Evolutionary conservation across 2,329 filamentous ascomycete genomes (phyloP).

Genomic region (Alternaria ethzedia): DNA sequence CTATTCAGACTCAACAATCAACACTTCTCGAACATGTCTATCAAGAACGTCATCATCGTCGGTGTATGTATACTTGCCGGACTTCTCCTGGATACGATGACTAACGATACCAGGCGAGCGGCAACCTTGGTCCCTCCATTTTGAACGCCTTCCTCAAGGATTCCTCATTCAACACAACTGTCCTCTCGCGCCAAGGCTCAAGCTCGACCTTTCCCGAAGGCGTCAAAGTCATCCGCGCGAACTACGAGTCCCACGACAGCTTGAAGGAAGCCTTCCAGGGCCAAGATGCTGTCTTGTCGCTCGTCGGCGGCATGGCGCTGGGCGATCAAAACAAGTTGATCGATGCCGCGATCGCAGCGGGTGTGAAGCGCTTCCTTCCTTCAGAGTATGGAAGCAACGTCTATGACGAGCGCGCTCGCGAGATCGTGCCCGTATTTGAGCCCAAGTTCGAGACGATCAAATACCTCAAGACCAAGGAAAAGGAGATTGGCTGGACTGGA

Average conservation of each 20-base stretch:
- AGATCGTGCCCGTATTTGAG: constrained; percentile 59
- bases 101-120: constrained; percentile 39
- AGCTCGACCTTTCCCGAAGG: constrained; percentile 48
- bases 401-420: constrained; percentile 42
- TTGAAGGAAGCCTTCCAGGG: constrained; percentile 60
- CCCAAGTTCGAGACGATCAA: constrained; percentile 59
- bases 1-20: neutral
- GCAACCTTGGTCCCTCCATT: constrained; percentile 53
- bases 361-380: constrained; percentile 67
- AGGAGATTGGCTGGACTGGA: constrained; percentile 63
- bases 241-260: constrained; percentile 56
- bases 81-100: neutral
- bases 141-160: constrained; percentile 49
- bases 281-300: constrained; percentile 63
- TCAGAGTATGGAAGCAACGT: constrained; percentile 63
- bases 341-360: constrained; percentile 64
- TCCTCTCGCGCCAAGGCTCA: constrained; percentile 60
- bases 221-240: constrained; percentile 55
- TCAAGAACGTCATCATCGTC: constrained; percentile 54
- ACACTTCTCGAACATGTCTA: constrained; percentile 31
- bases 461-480: constrained; percentile 58
- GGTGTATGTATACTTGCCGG: constrained; percentile 41
- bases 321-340: constrained; percentile 60
- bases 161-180: constrained; percentile 60
- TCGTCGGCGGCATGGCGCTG: constrained; percentile 52